These are phyloP conservation scores for Tylopilus vinaceipallidus DNA, from an alignment of 768 basidiomycete species.

Conservation along the genomic window DNA sequence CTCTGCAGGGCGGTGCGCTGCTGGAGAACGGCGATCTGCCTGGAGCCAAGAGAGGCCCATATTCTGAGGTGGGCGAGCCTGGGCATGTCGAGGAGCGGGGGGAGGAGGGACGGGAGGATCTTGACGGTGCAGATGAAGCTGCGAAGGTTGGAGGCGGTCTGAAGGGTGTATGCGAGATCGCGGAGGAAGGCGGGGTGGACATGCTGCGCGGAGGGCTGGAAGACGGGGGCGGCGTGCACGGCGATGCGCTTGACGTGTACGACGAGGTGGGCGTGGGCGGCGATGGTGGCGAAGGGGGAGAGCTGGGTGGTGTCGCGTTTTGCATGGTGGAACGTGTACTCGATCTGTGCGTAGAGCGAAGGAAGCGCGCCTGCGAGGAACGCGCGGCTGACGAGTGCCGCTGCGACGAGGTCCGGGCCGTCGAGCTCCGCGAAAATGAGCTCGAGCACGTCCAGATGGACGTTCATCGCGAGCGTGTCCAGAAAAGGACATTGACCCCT, in stretches of 20 bases:
- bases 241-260: slow-evolving; percentile 61
- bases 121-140: slow-evolving; percentile 54
- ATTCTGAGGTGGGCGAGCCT: slow-evolving; percentile 48
- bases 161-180: slow-evolving; percentile 50
- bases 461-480: slow-evolving; percentile 45
- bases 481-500: slow-evolving; percentile 9
- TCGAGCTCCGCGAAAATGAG: slow-evolving; percentile 57
- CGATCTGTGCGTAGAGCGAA: slow-evolving; percentile 55
- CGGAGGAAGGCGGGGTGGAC: slow-evolving; percentile 47
- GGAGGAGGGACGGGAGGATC: slow-evolving; percentile 50
- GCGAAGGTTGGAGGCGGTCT: slow-evolving; percentile 48
- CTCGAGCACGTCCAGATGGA: slow-evolving; percentile 72
- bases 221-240: slow-evolving; percentile 45
- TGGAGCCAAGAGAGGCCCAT: slow-evolving; percentile 49
- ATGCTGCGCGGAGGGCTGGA: slow-evolving; percentile 30
- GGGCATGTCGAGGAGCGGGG: slow-evolving; percentile 41
- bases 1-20: slow-evolving; percentile 40
- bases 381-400: slow-evolving; percentile 62
- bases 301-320: slow-evolving; percentile 49
- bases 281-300: slow-evolving; percentile 62
- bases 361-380: slow-evolving; percentile 67
- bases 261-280: slow-evolving; percentile 50
- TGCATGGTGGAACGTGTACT: slow-evolving; percentile 52
- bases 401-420: slow-evolving; percentile 52
- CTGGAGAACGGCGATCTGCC: slow-evolving; percentile 46